A percentile compares a stretch with the other conserved stretches of the same genome.
These are phyloP conservation scores for Cutaneotrichosporon sp. DNA, from an alignment of 1,284 basidiomycete genomes.

Conservation along the genomic window DNA sequence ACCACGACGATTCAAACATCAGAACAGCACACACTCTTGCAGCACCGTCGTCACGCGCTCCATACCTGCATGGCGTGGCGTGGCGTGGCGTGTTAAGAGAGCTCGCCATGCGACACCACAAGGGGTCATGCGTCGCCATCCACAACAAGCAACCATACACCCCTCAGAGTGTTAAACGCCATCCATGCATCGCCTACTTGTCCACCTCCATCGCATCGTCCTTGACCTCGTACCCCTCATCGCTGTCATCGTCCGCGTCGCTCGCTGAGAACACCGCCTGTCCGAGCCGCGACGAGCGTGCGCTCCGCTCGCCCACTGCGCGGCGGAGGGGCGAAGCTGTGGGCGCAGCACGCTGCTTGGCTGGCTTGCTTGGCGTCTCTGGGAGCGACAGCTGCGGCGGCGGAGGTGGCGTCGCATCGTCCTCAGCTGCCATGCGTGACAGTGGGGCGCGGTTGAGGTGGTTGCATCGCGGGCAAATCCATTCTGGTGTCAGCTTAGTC, in stretches of 20 bases:
- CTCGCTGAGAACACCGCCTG: conserved; percentile 44
- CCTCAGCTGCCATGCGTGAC: conserved; percentile 24
- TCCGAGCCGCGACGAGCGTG: conserved; percentile 38
- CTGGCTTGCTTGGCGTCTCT: conserved; percentile 22
- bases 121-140: too few relatives aligned
- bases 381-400: conserved; percentile 8
- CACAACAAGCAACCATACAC: too few relatives aligned
- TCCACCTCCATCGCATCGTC: conserved; percentile 43
- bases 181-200: conserved; percentile 19
- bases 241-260: conserved; percentile 28
- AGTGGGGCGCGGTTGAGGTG: conserved; percentile 48
- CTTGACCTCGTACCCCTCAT: conserved; percentile 10
- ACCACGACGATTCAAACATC: too few relatives aligned
- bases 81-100: too few relatives aligned
- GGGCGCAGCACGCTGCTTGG: conserved; percentile 16
- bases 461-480: conserved; percentile 52
- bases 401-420: not conserved
- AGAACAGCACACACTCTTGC: too few relatives aligned
- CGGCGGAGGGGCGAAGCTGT: conserved; percentile 30
- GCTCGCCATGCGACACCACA: too few relatives aligned
- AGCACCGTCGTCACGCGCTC: too few relatives aligned
- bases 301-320: conserved; percentile 27
- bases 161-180: not conserved
- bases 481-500: conserved; percentile 36
- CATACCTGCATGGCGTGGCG: too few relatives aligned